These are phyloP conservation scores for Boletus sp. DNA, from an alignment of 1,284 basidiomycete genomes.

Conservation along the genomic window DNA sequence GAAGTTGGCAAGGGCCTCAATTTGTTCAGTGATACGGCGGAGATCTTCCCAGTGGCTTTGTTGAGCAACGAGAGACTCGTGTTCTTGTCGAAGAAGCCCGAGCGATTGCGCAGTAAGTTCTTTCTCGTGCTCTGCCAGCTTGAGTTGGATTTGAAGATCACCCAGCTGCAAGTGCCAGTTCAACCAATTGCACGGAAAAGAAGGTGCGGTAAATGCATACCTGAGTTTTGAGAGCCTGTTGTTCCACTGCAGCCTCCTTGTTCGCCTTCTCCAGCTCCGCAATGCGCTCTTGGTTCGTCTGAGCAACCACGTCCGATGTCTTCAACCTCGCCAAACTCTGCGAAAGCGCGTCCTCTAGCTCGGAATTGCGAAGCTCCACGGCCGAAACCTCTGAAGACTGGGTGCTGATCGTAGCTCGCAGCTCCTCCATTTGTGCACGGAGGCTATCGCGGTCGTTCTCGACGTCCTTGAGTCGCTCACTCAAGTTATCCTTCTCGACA, in stretches of 20 bases:
- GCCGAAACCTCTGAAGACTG: conserved; percentile 46
- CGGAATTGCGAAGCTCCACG: conserved; percentile 52
- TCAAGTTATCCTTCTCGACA: conserved; percentile 73
- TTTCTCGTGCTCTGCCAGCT: conserved; percentile 56
- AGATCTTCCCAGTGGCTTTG: conserved; percentile 70
- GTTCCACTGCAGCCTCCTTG: conserved; percentile 50
- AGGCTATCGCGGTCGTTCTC: conserved; percentile 64
- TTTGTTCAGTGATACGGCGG: conserved; percentile 61
- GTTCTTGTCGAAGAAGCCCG: conserved; percentile 50
- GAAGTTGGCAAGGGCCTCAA: conserved; percentile 57
- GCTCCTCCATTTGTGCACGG: conserved; percentile 49
- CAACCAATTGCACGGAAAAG: background rate
- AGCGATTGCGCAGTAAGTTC: conserved; percentile 51
- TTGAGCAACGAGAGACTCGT: conserved; percentile 55
- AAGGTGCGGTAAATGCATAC: conserved; percentile 36
- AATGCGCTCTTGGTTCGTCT: conserved; percentile 56
- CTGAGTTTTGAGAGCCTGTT: conserved; percentile 53
- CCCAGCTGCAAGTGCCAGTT: conserved; percentile 44
- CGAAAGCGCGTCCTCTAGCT: conserved; percentile 65
- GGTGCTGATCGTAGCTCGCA: conserved; percentile 42
- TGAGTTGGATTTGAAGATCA: conserved; percentile 54
- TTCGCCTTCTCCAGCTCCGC: conserved; percentile 56
- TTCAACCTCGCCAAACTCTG: conserved; percentile 67
- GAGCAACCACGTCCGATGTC: conserved; percentile 60
- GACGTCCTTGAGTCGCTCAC: conserved; percentile 52